Conservation (phyloP, 306 rosid genomes). For the barrel medic (Medicago truncatula) region MtrunA17r5.0-ANR NC_053046.1:36938501-36939000, state of each 20-base stretch:
- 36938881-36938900: conserved; percentile 98
- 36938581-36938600: conserved; percentile 92
- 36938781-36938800: conserved; percentile 92
- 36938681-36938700: conserved; percentile 98
- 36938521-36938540: conserved; percentile 97
- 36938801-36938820: conserved; percentile 98
- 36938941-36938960: conserved; percentile 82
- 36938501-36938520: conserved; percentile 99
- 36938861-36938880: conserved; percentile 92
- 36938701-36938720: conserved; percentile 92
- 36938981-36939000: conserved; percentile 97
- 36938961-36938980: conserved; percentile 95
- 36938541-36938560: conserved; percentile 99
- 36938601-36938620: conserved; percentile 98
- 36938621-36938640: conserved; percentile 99
- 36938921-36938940: conserved; percentile 91
- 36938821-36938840: conserved; percentile 99
- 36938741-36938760: conserved; percentile 98
- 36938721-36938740: conserved; percentile 96
- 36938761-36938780: conserved; percentile 86
- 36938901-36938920: conserved; percentile 97
- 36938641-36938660: conserved; percentile 91
- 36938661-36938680: conserved; percentile 99
- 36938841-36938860: conserved; percentile 99
- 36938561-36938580: conserved; percentile 99